These are phyloP conservation scores for Golubevia pallescens DNA, from an alignment of 1,284 basidiomycete genomes.

Conservation along the genomic window DNA sequence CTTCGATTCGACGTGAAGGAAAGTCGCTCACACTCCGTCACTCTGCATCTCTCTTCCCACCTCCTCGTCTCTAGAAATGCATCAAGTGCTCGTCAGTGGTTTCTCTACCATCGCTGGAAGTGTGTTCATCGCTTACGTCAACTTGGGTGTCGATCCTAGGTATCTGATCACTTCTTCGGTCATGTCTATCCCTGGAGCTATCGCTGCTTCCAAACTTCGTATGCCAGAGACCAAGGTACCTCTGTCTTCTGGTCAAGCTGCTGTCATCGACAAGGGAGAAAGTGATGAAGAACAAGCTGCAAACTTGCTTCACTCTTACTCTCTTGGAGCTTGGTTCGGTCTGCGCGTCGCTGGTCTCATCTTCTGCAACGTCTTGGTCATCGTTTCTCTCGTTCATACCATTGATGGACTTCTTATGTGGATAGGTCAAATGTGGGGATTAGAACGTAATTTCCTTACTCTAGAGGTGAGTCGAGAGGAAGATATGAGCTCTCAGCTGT, in stretches of 20 bases:
- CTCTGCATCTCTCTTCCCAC: too few relatives aligned
- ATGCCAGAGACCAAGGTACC: slow-evolving; percentile 50
- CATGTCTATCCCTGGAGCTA: slow-evolving; percentile 58
- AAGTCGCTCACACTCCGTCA: too few relatives aligned
- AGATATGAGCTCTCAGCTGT: too few relatives aligned
- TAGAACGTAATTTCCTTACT: slow-evolving; percentile 29
- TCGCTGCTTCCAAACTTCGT: slow-evolving; percentile 47
- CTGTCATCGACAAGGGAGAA: slow-evolving; percentile 32
- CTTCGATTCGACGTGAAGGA: too few relatives aligned
- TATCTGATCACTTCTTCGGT: slow-evolving; percentile 48
- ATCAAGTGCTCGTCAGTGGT: slow-evolving; percentile 53
- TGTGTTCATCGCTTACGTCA: slow-evolving; percentile 49
- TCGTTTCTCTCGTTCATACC: slow-evolving; percentile 45
- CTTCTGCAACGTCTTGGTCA: slow-evolving; percentile 55
- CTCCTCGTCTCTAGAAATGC: slow-evolving; percentile 21
- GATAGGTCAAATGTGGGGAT: slow-evolving; percentile 50
- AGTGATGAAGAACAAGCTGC: slow-evolving; percentile 26
- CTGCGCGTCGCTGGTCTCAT: slow-evolving; percentile 45
- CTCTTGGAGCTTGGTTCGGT: slow-evolving; percentile 58
- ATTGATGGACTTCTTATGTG: slow-evolving; percentile 50
- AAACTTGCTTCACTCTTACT: slow-evolving; percentile 48
- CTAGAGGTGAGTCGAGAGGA: slow-evolving; percentile 30
- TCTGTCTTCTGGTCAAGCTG: slow-evolving; percentile 29
- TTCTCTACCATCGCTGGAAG: slow-evolving; percentile 53
- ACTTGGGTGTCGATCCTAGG: slow-evolving; percentile 34